Evolutionary conservation across 2,329 filamentous ascomycete genomes (phyloP), one percentile per base, ranked within the genome.

Genomic region (Coleophoma eucalyptorum): DNA sequence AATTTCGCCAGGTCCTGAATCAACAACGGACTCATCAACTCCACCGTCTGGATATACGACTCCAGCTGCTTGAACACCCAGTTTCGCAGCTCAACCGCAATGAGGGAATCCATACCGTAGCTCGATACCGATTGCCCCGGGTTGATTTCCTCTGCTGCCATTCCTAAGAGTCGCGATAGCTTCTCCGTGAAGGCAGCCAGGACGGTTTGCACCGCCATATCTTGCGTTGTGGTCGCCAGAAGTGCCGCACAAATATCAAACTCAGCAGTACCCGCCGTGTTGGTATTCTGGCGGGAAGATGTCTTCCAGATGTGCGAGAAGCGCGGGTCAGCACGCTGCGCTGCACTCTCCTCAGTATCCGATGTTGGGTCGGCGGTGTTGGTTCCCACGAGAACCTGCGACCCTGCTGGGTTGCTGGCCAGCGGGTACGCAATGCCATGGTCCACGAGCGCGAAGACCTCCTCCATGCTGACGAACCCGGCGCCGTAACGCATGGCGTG

Each of bases 51-150:
- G 37, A 40, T 19, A n/a, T 40, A 40, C 15, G 37, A 40, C 37
- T 40, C 67, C 16, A 69, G 70, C 53, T 70, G 69, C 40, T 65
- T 63, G 10, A 67, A 57, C 1, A 77, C 64, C 74, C 75, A 78
- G 54, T 71, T 76, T n/a, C 76, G 69, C 4, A 78, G 64, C 7
- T 72, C 72, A 19, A 78, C 73, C 3, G 75, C 76, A 5, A 77
- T 71, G 10, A 79, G 66, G 1, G 75, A 78, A 62, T 79, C 76
- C 4, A 79, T 70, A 1, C 76, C 76, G 45, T 77, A 77, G 3
- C 69, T 69, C 74, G 50, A 77, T 72, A 64, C 64, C 46, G 60
- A 72, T 44, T 58, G 69, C 3, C 66, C 69, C 49, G 68, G 63
- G 54, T 76, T 73, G 49, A 76, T 65, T 49, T 76, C 73, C 35